These are phyloP conservation scores for Melaleuca alternifolia DNA, from an alignment of 345 rosid species.

Conservation along the genomic window DNA sequence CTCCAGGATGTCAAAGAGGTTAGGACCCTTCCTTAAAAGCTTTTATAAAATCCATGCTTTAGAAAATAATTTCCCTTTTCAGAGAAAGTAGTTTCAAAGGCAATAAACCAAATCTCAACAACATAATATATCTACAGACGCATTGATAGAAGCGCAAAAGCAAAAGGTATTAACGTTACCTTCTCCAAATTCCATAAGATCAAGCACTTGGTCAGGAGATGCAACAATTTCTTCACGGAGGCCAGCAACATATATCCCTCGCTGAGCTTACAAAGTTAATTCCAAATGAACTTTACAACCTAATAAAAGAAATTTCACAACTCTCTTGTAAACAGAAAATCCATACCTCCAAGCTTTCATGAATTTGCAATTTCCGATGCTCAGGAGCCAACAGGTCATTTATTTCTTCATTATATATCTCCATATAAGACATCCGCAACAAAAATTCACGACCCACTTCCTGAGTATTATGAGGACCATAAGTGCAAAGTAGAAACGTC, in stretches of 20 bases:
- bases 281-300: not conserved
- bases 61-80: not conserved
- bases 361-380: slow-evolving; percentile 88
- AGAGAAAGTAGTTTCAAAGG: not conserved
- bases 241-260: slow-evolving; percentile 95
- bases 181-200: slow-evolving; percentile 87
- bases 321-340: not conserved
- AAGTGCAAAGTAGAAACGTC: not conserved
- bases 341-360: slow-evolving; percentile 74
- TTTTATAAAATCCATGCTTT: not conserved
- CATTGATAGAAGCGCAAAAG: not conserved
- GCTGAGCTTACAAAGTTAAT: slow-evolving; percentile 16
- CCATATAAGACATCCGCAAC: slow-evolving; percentile 89
- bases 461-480: slow-evolving; percentile 16
- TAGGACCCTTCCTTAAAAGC: not conserved
- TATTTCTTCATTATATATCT: slow-evolving; percentile 92
- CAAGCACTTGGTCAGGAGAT: slow-evolving; percentile 84
- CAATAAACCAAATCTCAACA: not conserved
- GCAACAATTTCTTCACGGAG: slow-evolving; percentile 90
- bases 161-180: slow-evolving; percentile 18
- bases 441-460: slow-evolving; percentile 76
- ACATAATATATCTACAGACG: not conserved
- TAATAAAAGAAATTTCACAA: not conserved
- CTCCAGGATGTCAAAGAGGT: not conserved
- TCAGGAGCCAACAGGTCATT: slow-evolving; percentile 88